Evolutionary conservation across 2,329 filamentous ascomycete species (phyloP).

Genomic region (Fusarium chaquense): DNA sequence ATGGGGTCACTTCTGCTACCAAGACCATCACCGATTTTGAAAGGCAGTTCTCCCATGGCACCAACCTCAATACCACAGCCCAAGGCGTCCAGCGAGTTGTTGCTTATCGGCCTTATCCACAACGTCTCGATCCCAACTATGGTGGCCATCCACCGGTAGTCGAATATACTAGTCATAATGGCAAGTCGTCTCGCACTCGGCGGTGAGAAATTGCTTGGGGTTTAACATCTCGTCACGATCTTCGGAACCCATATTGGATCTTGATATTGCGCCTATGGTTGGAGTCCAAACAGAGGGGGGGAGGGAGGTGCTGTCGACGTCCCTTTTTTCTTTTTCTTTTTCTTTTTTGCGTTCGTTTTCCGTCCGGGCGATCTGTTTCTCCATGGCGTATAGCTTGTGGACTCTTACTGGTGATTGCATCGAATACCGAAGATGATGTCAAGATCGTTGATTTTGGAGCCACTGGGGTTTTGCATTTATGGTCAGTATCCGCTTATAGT

Average conservation of each 20-base stretch:
- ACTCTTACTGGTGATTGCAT: slow-evolving; percentile 1
- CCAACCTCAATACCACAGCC: not conserved
- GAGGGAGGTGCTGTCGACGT: no score
- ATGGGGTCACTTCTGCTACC: not conserved
- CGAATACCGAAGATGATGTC: not conserved
- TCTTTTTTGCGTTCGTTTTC: not conserved
- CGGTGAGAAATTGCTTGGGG: not conserved
- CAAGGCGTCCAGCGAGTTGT: not conserved
- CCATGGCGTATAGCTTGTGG: not conserved
- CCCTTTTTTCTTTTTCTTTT: not conserved
- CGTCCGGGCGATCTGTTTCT: not conserved
- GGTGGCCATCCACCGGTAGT: not conserved
- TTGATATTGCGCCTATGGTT: not conserved
- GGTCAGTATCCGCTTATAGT: not conserved
- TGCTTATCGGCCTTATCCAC: not conserved
- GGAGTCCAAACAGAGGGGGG: not conserved
- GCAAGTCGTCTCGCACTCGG: not conserved
- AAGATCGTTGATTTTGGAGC: not conserved
- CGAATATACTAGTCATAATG: not conserved
- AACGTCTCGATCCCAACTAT: not conserved
- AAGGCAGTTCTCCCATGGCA: slow-evolving; percentile 1
- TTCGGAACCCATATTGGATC: not conserved
- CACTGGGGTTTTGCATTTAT: not conserved
- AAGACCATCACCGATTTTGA: slow-evolving; percentile 14
- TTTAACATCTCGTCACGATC: not conserved